phyloP scores from a whole-genome alignment of 495 filamentous ascomycete species.

The Podospora anserina region DNA sequence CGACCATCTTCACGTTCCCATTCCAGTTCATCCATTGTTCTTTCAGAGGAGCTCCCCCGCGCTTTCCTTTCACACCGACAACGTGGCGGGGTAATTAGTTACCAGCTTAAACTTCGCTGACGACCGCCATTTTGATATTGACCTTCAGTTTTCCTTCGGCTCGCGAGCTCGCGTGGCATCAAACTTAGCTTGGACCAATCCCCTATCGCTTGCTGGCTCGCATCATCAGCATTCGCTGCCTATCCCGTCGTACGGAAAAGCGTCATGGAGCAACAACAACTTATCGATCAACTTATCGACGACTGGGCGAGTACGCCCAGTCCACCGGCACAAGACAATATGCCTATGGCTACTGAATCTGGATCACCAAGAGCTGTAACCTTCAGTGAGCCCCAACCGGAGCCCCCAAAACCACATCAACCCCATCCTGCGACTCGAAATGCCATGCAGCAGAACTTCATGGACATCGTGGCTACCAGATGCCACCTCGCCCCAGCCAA shows the following conservation, averaged over 20 bases:
- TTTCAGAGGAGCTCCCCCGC: background rate
- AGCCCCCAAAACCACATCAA: background rate
- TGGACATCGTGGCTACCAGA: conserved; percentile 19
- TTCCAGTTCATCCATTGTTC: background rate
- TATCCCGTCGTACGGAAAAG: background rate
- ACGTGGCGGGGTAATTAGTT: too few species aligned
- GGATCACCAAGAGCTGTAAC: background rate
- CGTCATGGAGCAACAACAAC: background rate
- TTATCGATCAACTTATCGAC: background rate
- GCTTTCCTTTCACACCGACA: too few species aligned
- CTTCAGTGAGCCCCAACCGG: background rate
- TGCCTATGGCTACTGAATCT: background rate
- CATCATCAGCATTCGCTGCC: background rate
- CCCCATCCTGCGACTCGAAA: conserved; percentile 4
- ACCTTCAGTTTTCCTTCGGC: too few species aligned
- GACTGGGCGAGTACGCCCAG: background rate
- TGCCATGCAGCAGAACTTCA: conserved; percentile 25
- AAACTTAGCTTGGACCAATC: too few species aligned
- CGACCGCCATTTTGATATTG: too few species aligned
- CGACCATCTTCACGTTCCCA: background rate
- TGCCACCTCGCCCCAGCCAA: conserved; percentile 16
- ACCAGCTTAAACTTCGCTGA: too few species aligned
- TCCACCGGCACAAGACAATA: background rate
- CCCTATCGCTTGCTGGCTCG: too few species aligned
- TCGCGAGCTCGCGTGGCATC: too few species aligned